These are phyloP conservation scores for Calvatia gigantea DNA, from an alignment of 768 basidiomycete genomes.

Conservation along the genomic window DNA sequence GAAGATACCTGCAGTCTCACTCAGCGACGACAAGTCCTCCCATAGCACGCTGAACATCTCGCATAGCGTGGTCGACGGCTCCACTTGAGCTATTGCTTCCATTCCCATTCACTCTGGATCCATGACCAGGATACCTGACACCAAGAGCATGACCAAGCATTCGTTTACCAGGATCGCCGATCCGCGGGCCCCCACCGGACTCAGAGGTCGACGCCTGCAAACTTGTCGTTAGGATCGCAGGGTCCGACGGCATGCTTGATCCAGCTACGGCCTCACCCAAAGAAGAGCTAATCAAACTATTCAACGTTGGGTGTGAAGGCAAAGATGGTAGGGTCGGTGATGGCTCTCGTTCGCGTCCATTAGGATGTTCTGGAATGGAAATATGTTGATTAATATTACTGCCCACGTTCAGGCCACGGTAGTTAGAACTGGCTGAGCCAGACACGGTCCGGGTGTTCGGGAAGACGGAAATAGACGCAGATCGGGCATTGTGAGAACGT, in stretches of 20 bases:
- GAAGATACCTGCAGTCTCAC: slow-evolving; percentile 31
- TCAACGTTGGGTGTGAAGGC: slow-evolving; percentile 81
- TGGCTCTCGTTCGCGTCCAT: slow-evolving; percentile 57
- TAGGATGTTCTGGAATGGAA: slow-evolving; percentile 50
- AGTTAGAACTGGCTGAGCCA: slow-evolving; percentile 22
- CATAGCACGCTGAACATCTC: slow-evolving; percentile 74
- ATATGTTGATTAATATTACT: slow-evolving; percentile 38
- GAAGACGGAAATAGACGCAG: slow-evolving; percentile 63
- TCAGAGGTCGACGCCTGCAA: slow-evolving; percentile 35
- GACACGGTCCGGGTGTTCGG: slow-evolving; percentile 48
- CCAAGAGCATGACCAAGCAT: slow-evolving; percentile 88
- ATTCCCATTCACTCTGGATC: slow-evolving; percentile 50
- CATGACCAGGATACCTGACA: slow-evolving; percentile 73
- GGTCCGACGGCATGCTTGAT: slow-evolving; percentile 48
- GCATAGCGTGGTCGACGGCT: slow-evolving; percentile 53
- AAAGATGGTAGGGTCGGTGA: slow-evolving; percentile 81
- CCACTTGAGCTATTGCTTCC: slow-evolving; percentile 33
- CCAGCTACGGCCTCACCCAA: slow-evolving; percentile 51
- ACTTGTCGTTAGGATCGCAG: slow-evolving; percentile 63
- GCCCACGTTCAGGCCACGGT: slow-evolving; percentile 15
- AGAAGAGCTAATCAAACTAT: slow-evolving; percentile 78
- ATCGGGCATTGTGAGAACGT: slow-evolving; percentile 69
- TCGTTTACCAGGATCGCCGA: slow-evolving; percentile 85
- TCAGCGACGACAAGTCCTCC: slow-evolving; percentile 72
- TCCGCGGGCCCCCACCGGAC: slow-evolving; percentile 58